phyloP scores from a whole-genome alignment of 345 rosid genomes.

The Dipteronia dyeriana region DNA sequence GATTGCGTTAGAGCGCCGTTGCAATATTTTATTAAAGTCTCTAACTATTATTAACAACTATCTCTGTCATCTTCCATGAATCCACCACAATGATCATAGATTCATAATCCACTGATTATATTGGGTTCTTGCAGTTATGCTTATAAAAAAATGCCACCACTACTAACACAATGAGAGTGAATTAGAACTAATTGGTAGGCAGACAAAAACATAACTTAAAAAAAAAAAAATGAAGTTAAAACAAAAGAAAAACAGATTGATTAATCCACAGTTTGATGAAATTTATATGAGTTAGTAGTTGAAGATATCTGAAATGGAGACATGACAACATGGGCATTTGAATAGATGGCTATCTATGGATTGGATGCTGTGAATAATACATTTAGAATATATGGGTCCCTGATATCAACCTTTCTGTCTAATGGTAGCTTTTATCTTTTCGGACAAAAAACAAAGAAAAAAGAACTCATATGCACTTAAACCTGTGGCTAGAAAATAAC shows the following conservation, averaged over 20 bases:
- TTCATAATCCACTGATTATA: not conserved
- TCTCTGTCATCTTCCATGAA: slow-evolving; percentile 11
- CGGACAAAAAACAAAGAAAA: not conserved
- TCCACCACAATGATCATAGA: not conserved
- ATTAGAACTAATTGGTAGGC: not conserved
- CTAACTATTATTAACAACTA: not conserved
- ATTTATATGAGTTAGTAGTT: not conserved
- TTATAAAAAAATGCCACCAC: slow-evolving; percentile 4
- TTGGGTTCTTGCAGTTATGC: not conserved
- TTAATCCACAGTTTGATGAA: not conserved
- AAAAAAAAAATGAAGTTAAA: not conserved
- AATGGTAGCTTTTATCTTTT: slow-evolving; percentile 11
- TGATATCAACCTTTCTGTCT: slow-evolving; percentile 21
- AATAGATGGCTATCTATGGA: not conserved
- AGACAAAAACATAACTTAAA: not conserved
- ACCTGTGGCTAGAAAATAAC: slow-evolving; percentile 12
- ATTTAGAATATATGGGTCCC: slow-evolving; percentile 23
- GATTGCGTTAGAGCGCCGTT: slow-evolving; percentile 20
- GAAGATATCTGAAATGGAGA: not conserved
- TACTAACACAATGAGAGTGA: not conserved
- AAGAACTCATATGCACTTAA: not conserved
- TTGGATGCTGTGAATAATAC: slow-evolving; percentile 5
- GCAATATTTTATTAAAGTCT: slow-evolving; percentile 9
- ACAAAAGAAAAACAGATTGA: not conserved
- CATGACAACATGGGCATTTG: slow-evolving; percentile 25